Percentiles rank a stretch among this genome's conserved stretches.
Evolutionary conservation across 768 basidiomycete species (phyloP).

Genomic region (Leccinum rimulosum): DNA sequence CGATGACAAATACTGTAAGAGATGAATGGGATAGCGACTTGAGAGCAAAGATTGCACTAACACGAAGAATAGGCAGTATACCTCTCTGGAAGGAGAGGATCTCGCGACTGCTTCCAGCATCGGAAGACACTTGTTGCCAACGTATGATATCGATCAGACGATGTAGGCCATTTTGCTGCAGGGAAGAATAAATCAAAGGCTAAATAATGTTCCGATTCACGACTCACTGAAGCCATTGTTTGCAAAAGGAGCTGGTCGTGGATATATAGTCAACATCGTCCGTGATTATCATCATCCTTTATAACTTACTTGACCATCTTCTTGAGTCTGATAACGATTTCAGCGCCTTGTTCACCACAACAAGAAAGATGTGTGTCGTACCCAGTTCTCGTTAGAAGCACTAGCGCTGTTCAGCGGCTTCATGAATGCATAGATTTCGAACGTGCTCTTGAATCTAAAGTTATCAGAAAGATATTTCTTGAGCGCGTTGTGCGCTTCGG

Average conservation of each 20-base stretch:
- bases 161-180: slow-evolving; percentile 49
- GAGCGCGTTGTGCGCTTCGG: slow-evolving; percentile 46
- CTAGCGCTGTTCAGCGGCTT: slow-evolving; percentile 37
- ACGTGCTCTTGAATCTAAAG: slow-evolving; percentile 41
- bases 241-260: slow-evolving; percentile 38
- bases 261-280: slow-evolving; percentile 1
- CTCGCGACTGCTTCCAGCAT: slow-evolving; percentile 33
- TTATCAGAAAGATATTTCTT: slow-evolving; percentile 42
- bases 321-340: slow-evolving; percentile 34
- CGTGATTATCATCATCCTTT: slow-evolving; percentile 1
- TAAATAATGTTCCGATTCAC: not conserved
- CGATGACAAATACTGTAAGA: slow-evolving; percentile 53
- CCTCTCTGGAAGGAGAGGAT: slow-evolving; percentile 60
- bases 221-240: slow-evolving; percentile 37
- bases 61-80: slow-evolving; percentile 52
- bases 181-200: not conserved
- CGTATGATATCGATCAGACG: slow-evolving; percentile 50
- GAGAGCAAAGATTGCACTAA: slow-evolving; percentile 18
- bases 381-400: slow-evolving; percentile 41
- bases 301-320: slow-evolving; percentile 49
- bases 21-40: not conserved
- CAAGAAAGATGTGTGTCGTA: slow-evolving; percentile 20
- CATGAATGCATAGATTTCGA: slow-evolving; percentile 48
- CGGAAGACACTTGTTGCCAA: slow-evolving; percentile 41
- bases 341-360: not conserved